Conservation (phyloP, 768 basidiomycete species). For the Brasilioporus rufonigricans region DNA sequence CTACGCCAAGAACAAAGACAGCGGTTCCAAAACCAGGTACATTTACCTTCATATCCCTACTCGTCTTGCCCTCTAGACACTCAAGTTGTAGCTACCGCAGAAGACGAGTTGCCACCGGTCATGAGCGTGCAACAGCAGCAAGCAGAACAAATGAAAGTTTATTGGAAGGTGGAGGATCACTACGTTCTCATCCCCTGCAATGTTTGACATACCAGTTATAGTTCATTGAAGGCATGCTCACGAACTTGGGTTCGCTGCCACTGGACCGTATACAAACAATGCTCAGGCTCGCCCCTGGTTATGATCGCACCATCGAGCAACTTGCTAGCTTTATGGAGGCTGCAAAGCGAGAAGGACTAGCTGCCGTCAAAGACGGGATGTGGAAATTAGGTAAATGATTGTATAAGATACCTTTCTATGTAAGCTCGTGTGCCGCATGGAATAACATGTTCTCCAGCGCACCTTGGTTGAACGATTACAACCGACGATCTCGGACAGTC, state of each 20-base stretch:
- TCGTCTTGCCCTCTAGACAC: background rate
- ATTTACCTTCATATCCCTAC: background rate
- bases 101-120: slow-evolving; percentile 49
- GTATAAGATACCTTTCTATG: background rate
- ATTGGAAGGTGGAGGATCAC: slow-evolving; percentile 67
- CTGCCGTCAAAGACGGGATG: slow-evolving; percentile 65
- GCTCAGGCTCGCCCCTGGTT: slow-evolving; percentile 81
- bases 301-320: slow-evolving; percentile 78
- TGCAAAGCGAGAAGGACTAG: slow-evolving; percentile 72
- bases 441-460: background rate
- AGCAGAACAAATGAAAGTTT: slow-evolving; percentile 81
- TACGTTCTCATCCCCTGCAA: background rate
- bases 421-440: background rate
- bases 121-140: slow-evolving; percentile 68
- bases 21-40: slow-evolving; percentile 26
- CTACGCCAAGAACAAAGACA: slow-evolving; percentile 25
- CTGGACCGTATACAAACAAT: slow-evolving; percentile 86
- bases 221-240: slow-evolving; percentile 93
- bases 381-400: slow-evolving; percentile 51
- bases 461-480: too few relatives aligned
- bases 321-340: slow-evolving; percentile 78
- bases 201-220: slow-evolving; percentile 27
- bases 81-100: slow-evolving; percentile 29
- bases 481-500: too few relatives aligned
- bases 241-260: slow-evolving; percentile 73